A percentile compares a stretch with the other conserved stretches of the same genome.
These are phyloP conservation scores for Entophlyctis luteolus DNA, from an alignment of 192 early-diverging fungal genomes.

Conservation along the genomic window DNA sequence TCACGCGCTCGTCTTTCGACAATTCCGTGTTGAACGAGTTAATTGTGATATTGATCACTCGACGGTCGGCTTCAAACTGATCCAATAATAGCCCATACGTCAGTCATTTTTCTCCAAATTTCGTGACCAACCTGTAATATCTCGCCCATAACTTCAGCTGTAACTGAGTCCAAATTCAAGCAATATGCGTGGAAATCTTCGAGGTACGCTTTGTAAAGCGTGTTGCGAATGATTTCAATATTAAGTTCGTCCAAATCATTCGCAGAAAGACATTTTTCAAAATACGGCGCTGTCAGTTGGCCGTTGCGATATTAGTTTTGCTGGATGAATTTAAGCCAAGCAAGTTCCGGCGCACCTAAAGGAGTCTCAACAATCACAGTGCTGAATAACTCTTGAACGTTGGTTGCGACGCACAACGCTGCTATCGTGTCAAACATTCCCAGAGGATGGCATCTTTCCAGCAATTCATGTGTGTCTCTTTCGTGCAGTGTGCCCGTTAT, in stretches of 20 bases:
- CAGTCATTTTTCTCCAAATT: background rate
- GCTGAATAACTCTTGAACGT: conserved; percentile 89
- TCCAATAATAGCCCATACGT: background rate
- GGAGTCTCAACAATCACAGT: conserved; percentile 97
- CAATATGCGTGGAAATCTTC: conserved; percentile 97
- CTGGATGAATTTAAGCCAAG: background rate
- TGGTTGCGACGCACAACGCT: conserved; percentile 95
- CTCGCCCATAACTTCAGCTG: conserved; percentile 89
- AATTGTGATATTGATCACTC: conserved; percentile 98
- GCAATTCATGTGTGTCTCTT: conserved; percentile 92
- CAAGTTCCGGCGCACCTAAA: conserved; percentile 72
- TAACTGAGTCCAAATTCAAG: conserved; percentile 72
- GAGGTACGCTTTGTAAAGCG: conserved; percentile 95
- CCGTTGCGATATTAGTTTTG: background rate
- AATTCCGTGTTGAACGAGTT: conserved; percentile 98
- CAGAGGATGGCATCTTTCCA: conserved; percentile 96
- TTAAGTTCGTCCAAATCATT: conserved; percentile 99
- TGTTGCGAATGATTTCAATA: conserved; percentile 99
- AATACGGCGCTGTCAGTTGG: conserved; percentile 76
- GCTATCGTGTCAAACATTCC: conserved; percentile 98
- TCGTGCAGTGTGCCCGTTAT: conserved; percentile 98
- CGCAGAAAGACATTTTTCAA: conserved; percentile 92
- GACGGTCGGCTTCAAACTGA: conserved; percentile 96
- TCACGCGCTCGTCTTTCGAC: conserved; percentile 90
- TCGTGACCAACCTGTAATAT: conserved; percentile 65